Base-by-base conservation (phyloP, 805 yeast species). In the Brettanomyces anomalus region DNA sequence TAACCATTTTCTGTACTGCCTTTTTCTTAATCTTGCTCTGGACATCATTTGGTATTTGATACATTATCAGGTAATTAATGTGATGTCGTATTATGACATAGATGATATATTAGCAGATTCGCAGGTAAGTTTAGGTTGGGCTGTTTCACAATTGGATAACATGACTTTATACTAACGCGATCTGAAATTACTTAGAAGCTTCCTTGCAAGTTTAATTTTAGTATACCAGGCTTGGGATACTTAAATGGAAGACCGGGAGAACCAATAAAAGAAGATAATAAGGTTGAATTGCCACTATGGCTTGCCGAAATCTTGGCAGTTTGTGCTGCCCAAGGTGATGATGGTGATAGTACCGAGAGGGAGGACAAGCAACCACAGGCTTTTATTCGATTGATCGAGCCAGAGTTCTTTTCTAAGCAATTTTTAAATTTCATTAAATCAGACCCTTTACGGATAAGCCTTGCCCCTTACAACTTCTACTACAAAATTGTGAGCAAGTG, bases 191-290 rank as follows among this genome's bases (percentile, higher is more conserved):
- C 16, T 14, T 46, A 70, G 67, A 80, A 79, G 54, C 65, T 89
- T 6, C 96, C 96, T 0, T 79, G 90, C 54, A 76, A 74, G 42
- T 87, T 89, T 65, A 80, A 82, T 49, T 73, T 80, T 37, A 72
- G 81, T 0, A 81, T 87, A 6, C 94, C 95, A 0, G 90, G 93
- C 0, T 65, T 90, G n/a, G 97, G 96, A 3, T 86, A 81, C 54
- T 66, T 90, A 5, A 89, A 83, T 54, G 87, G 89, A 6, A 77
- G 81, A 46, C 85, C 87, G 1, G 85, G 83, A 1, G 71, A 76
- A 48, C 57, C 78, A 46, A 66, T 81, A 26, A 62, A 65, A 43
- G 70, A 76, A 51, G 79, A 77, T 30, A 70, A 88, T 3, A 79
- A 78, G 53, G 54, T 87, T 3, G 89, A 85, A 45, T 67, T 90